Evolutionary conservation across 768 basidiomycete species (phyloP), one percentile per base, ranked within the genome.

Genomic region (Mycena filopes): DNA sequence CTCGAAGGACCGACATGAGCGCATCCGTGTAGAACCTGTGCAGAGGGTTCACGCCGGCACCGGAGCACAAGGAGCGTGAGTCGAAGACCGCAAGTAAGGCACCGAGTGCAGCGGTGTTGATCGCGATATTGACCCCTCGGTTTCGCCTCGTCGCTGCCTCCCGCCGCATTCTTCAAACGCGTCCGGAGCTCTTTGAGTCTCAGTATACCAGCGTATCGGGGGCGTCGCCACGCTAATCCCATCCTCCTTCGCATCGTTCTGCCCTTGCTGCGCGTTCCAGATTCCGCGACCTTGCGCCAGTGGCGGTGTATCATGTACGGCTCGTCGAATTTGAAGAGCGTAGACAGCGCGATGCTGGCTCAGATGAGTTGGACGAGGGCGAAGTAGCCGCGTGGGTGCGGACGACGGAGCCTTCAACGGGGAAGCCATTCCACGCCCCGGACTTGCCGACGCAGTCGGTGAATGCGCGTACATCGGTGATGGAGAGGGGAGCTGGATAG

Each of bases 271-370:
- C 79, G 71, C 11, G 66, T 45, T 20, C 97, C 81, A 13, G 75
- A 77, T 75, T 94, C 93, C 8, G 98, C 98, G 55, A 96, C 84
- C 78, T 99, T 96, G 59, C 97, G 86, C 95, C 96, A 99, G 74
- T 96, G 93, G 59, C 98, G 91, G 79, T 98, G 99, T 89, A 97
- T 96, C 86, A 98, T 89, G 75, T 99, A 99, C 3, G 97, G 97
- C 73, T 99, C 95, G 77, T 99, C 96, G 77, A 98, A 99, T 76
- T 99, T 99, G 85, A 99, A 98, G 83, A 98, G 97, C 0, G 94
- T 91, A 2, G 92, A 18, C 13, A 11, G 36, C 15, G 36, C 36
- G 36, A 5, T 10, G 31, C 31, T 6, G 31, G 7, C 7, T 5
- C 31, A 5, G 31, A 12, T n/a, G n/a, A n/a, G n/a, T n/a, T n/a